These are phyloP conservation scores for Claviceps africana DNA, from an alignment of 2,329 filamentous ascomycete species.

Conservation along the genomic window DNA sequence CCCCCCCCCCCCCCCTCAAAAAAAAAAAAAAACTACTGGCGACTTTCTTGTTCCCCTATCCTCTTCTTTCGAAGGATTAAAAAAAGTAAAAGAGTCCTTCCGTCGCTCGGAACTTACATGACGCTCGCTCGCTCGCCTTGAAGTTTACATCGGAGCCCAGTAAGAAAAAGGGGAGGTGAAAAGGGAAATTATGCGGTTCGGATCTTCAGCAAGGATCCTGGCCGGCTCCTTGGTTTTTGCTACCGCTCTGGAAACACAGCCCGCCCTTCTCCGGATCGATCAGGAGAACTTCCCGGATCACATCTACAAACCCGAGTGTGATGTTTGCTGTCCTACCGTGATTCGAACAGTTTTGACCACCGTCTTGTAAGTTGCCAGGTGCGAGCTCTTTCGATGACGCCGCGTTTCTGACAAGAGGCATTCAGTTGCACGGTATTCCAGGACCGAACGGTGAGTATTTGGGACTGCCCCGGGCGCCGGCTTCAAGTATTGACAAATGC, in stretches of 20 bases:
- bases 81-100: not conserved
- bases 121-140: not conserved
- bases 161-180: not conserved
- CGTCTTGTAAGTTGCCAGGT: constrained; percentile 1
- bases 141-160: not conserved
- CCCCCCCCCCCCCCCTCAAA: too few relatives aligned
- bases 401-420: not conserved
- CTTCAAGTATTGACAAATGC: not conserved
- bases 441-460: constrained; percentile 4
- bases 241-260: not conserved
- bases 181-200: not conserved
- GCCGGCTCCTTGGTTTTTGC: not conserved
- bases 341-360: constrained; percentile 4
- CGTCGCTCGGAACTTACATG: not conserved
- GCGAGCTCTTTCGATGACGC: not conserved
- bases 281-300: constrained; percentile 1
- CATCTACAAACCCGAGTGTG: not conserved
- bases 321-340: constrained; percentile 1
- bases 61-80: too few relatives aligned
- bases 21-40: too few relatives aligned
- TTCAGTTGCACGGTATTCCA: constrained; percentile 4
- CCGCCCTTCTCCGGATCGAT: not conserved
- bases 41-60: too few relatives aligned
- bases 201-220: not conserved
- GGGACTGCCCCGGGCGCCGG: not conserved